Conservation (phyloP, 2,329 filamentous ascomycete species). For the Colletotrichum tropicicola region DNA sequence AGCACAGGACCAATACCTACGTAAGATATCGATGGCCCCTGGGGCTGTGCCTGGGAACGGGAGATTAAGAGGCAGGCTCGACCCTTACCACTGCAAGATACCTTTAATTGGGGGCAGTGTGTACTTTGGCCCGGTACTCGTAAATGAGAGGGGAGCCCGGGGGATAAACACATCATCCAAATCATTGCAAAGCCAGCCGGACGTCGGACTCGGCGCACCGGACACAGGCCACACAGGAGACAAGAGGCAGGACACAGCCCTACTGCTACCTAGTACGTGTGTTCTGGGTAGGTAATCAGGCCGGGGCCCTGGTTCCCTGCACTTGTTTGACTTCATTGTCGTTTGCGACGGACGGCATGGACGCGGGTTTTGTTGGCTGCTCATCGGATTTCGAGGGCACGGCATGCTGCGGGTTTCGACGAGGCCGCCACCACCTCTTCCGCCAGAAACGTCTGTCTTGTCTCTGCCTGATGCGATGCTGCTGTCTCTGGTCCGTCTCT, state of each 20-base stretch:
- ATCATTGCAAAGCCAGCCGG: background rate
- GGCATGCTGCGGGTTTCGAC: no score
- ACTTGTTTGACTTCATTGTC: background rate
- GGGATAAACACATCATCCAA: background rate
- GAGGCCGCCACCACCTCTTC: background rate
- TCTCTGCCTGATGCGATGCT: no score
- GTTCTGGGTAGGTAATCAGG: background rate
- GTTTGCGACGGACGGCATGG: background rate
- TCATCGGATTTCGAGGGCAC: background rate
- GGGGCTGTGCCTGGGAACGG: constrained; percentile 20
- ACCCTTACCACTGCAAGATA: background rate
- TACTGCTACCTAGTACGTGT: background rate
- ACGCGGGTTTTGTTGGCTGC: background rate
- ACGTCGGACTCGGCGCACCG: constrained; percentile 3
- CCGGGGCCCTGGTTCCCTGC: background rate
- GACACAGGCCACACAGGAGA: background rate
- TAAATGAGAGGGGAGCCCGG: no score
- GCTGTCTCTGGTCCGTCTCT: constrained; percentile 4
- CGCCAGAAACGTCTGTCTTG: no score
- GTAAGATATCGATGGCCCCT: constrained; percentile 12
- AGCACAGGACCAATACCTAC: background rate
- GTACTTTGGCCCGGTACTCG: background rate
- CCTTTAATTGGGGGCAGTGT: no score
- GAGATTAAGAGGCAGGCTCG: constrained; percentile 14
- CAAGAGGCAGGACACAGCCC: constrained; percentile 7